Percentiles rank a stretch among this genome's conserved stretches.
These are phyloP conservation scores for Immersiporthe knoxdaviesiana DNA, from an alignment of 2,329 filamentous ascomycete genomes.

Conservation along the genomic window DNA sequence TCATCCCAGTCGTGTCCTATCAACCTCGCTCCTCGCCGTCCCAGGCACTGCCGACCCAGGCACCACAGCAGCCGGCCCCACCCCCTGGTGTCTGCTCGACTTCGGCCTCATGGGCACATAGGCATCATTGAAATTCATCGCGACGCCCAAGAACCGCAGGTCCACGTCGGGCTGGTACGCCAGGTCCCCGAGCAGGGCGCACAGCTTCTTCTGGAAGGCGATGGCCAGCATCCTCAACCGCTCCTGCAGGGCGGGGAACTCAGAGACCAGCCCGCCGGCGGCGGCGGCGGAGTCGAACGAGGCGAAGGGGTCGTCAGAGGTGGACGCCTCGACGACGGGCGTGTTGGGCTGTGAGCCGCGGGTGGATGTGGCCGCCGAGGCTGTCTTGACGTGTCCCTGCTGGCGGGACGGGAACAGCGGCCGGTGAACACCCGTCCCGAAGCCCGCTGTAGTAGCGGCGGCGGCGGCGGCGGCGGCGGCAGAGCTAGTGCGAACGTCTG, in stretches of 20 bases:
- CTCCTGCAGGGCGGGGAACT: slow-evolving; percentile 74
- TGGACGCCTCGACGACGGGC: slow-evolving; percentile 25
- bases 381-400: slow-evolving; percentile 30
- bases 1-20: slow-evolving; percentile 11
- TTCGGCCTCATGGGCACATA: slow-evolving; percentile 72
- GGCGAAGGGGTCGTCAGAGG: slow-evolving; percentile 31
- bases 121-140: slow-evolving; percentile 99
- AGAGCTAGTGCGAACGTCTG: slow-evolving; percentile 68
- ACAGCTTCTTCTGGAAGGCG: slow-evolving; percentile 78
- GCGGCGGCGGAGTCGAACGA: slow-evolving; percentile 56
- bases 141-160: slow-evolving; percentile 91
- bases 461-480: too few species aligned
- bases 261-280: slow-evolving; percentile 60
- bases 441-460: too few species aligned
- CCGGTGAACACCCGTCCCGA: background rate
- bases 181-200: slow-evolving; percentile 83
- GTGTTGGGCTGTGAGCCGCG: slow-evolving; percentile 36
- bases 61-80: slow-evolving; percentile 23
- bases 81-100: slow-evolving; percentile 25
- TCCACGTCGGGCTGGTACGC: slow-evolving; percentile 93
- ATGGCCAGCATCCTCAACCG: slow-evolving; percentile 72
- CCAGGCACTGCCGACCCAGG: slow-evolving; percentile 16
- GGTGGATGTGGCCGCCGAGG: slow-evolving; percentile 30
- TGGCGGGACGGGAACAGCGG: slow-evolving; percentile 21
- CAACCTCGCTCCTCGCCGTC: slow-evolving; percentile 14